Percentiles rank a stretch among this genome's conserved stretches.
Evolutionary conservation across 805 yeast species (phyloP).

Genomic region (Pachysolen tannophilus): DNA sequence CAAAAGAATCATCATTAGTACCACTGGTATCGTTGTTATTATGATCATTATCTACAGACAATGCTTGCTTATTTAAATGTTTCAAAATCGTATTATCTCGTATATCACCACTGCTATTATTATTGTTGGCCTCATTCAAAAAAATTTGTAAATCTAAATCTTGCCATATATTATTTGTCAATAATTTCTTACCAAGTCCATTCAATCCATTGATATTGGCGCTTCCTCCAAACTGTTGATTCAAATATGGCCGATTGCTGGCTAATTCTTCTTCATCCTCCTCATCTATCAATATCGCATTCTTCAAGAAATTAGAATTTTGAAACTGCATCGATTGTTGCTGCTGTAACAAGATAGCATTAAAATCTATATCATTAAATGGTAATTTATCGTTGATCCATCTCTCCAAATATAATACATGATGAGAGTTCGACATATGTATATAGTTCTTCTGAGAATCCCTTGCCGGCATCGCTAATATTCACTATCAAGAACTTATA

Average conservation of each 20-base stretch:
- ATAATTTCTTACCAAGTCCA: slow-evolving; percentile 3
- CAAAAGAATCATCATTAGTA: not conserved
- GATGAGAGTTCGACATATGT: slow-evolving; percentile 22
- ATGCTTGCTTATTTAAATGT: not conserved
- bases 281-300: slow-evolving; percentile 4
- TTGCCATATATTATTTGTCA: slow-evolving; percentile 5
- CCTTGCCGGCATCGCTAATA: slow-evolving; percentile 12
- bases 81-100: slow-evolving; percentile 7
- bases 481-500: no score
- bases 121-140: not conserved
- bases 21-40: not conserved
- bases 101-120: not conserved
- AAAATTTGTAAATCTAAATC: slow-evolving; percentile 6
- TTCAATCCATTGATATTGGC: slow-evolving; percentile 4
- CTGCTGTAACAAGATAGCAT: slow-evolving; percentile 5
- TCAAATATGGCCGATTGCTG: no score
- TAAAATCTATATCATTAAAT: slow-evolving; percentile 23
- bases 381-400: slow-evolving; percentile 23
- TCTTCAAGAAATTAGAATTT: slow-evolving; percentile 7
- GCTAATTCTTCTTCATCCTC: slow-evolving; percentile 7
- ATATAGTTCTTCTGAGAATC: slow-evolving; percentile 21
- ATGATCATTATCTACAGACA: not conserved
- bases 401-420: slow-evolving; percentile 21
- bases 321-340: slow-evolving; percentile 7
- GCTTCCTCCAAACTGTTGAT: no score